Evolutionary conservation across 306 rosid species (phyloP), one percentile per base, ranked within the genome.

Genomic region (Malus orientalis): DNA sequence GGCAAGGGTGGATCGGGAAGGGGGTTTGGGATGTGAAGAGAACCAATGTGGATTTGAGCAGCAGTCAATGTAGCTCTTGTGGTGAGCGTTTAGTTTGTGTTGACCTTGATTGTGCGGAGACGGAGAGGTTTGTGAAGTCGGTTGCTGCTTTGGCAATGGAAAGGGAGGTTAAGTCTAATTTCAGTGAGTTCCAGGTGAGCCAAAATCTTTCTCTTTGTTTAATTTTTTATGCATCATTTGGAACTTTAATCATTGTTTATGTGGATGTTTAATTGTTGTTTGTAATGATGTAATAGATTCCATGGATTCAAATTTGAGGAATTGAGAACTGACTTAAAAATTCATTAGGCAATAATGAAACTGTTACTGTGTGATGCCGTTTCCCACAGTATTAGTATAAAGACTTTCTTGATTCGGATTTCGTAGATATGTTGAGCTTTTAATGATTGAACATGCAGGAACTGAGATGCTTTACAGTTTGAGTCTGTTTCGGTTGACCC

Each of bases 1-100:
- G 96, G 64, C 83, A 53, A 70, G 97, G 98, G 22, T 94, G 97
- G 98, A 79, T 90, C 73, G 97, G 98, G 69, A 85, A 81, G 69
- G 98, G 98, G 55, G 83, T 82, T 62, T 95, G 98, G 98, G 53
- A 19, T 69, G 89, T 92, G 71, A 33, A 57, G 38, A 85, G 86
- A 77, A 58, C 79, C 4, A 76, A 70, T 68, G 81, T 89, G 85
- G 84, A 76, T 62, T 78, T 42, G 32, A 77, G 73, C 10, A 93
- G 92, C 6, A 93, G 92, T 16, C 78, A 19, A 44, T 92, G 98
- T 67, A 67, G 89, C 62, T 70, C 83, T 51, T 92, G 98, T 70
- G 77, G 75, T 9, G 86, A 87, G 85, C 85, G 81, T 64, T 84
- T 92, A 85, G 87, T 79, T 64, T 88, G 91, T 82, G 97, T 92